Percentiles rank a stretch among this genome's conserved stretches.
phyloP scores from a whole-genome alignment of 2,329 filamentous ascomycete genomes.

The Dendrostoma leiphaemia region DNA sequence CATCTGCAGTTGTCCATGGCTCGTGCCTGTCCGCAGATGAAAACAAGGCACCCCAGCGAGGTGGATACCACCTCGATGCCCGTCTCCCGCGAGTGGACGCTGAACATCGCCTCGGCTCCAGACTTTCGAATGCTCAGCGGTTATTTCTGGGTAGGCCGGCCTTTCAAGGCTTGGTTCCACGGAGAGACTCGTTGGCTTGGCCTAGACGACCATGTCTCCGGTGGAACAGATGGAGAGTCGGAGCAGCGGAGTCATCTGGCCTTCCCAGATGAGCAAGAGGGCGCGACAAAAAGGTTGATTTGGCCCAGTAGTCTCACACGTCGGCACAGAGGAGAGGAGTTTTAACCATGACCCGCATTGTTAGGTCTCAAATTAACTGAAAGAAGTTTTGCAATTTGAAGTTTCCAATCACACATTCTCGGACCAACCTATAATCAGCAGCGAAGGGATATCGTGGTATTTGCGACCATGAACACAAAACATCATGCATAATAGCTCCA shows the following conservation, averaged over 20 bases:
- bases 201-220: neutral
- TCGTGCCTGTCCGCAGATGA: conserved; percentile 27
- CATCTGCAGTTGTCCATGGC: conserved; percentile 23
- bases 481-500: too few species aligned
- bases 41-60: conserved; percentile 22
- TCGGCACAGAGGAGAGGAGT: too few species aligned
- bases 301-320: too few species aligned
- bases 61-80: conserved; percentile 2
- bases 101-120: conserved; percentile 6
- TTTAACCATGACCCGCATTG: too few species aligned
- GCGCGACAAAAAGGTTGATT: too few species aligned
- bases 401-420: too few species aligned
- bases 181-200: neutral
- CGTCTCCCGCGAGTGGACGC: conserved; percentile 7
- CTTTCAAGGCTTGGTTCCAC: conserved; percentile 15
- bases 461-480: too few species aligned
- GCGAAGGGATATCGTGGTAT: too few species aligned
- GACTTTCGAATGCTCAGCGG: conserved; percentile 5
- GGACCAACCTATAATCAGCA: too few species aligned
- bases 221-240: conserved; percentile 9
- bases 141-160: conserved; percentile 17
- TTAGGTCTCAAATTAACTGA: too few species aligned
- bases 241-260: conserved; percentile 15
- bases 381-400: too few species aligned
- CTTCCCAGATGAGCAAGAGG: too few species aligned